A percentile compares a stretch with the other conserved stretches of the same genome.
Conservation (phyloP, 2,329 filamentous ascomycete species). For the Ophiostoma quercus region DNA sequence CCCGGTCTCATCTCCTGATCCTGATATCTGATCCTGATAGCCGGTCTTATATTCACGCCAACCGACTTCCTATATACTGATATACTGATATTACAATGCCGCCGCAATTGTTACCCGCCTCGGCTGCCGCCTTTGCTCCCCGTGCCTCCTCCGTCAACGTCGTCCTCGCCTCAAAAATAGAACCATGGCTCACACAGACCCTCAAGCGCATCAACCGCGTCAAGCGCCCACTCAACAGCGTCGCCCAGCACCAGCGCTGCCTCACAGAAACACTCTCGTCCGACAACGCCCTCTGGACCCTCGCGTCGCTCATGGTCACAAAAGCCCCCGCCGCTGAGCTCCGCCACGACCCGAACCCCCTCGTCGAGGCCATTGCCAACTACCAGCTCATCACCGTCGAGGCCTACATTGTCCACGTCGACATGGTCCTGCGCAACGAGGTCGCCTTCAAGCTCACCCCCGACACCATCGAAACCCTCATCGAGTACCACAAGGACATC, state of each 20-base stretch:
- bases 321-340: conserved; percentile 84
- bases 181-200: conserved; percentile 94
- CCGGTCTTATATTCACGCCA: not conserved
- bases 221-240: conserved; percentile 95
- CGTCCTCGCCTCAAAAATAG: conserved; percentile 84
- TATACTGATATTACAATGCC: conserved; percentile 56
- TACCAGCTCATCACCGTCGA: conserved; percentile 90
- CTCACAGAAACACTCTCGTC: conserved; percentile 91
- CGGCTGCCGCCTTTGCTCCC: conserved; percentile 92
- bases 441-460: conserved; percentile 96
- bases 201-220: conserved; percentile 95
- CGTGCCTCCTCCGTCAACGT: conserved; percentile 87
- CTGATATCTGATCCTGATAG: not conserved
- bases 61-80: not conserved
- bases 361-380: conserved; percentile 85
- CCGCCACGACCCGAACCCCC: conserved; percentile 71
- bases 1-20: not conserved
- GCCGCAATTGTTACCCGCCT: conserved; percentile 86
- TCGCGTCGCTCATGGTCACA: conserved; percentile 86
- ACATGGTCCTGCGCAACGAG: conserved; percentile 97
- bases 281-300: conserved; percentile 85
- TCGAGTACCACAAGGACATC: conserved; percentile 94
- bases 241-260: conserved; percentile 91
- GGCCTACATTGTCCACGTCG: conserved; percentile 97
- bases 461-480: conserved; percentile 86